phyloP scores from a whole-genome alignment of 1,284 basidiomycete species.

The Laetiporus sulphureus region DNA sequence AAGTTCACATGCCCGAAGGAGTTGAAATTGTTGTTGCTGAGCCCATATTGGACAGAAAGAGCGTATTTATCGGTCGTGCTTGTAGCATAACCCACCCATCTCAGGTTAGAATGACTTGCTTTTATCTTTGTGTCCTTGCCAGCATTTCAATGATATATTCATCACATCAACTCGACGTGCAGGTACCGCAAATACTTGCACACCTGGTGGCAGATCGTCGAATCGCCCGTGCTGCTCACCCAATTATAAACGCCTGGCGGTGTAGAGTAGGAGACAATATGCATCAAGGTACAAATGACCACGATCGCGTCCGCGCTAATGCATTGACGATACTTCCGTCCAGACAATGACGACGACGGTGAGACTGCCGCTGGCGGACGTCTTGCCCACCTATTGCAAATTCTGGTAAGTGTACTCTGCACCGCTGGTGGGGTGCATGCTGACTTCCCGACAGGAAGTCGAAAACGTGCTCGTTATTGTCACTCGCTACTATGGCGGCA shows the following conservation, averaged over 20 bases:
- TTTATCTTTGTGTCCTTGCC: no score
- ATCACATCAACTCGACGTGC: neutral
- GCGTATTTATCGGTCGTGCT: slow-evolving; percentile 77
- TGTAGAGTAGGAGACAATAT: slow-evolving; percentile 61
- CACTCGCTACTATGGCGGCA: slow-evolving; percentile 76
- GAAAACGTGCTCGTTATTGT: slow-evolving; percentile 82
- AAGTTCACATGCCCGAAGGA: slow-evolving; percentile 44
- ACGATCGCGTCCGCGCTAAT: neutral
- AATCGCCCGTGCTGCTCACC: slow-evolving; percentile 78
- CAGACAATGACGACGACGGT: slow-evolving; percentile 92
- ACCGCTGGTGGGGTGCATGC: neutral
- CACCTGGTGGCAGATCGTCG: slow-evolving; percentile 69
- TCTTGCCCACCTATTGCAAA: slow-evolving; percentile 82
- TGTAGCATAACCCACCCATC: slow-evolving; percentile 73
- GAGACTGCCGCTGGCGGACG: slow-evolving; percentile 87
- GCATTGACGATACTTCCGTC: slow-evolving; percentile 1
- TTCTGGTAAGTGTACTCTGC: slow-evolving; percentile 49
- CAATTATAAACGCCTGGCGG: slow-evolving; percentile 85
- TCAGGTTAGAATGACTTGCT: slow-evolving; percentile 45
- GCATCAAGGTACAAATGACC: slow-evolving; percentile 56
- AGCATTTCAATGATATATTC: neutral
- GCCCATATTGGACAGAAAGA: slow-evolving; percentile 79
- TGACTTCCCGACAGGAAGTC: slow-evolving; percentile 44
- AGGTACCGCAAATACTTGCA: slow-evolving; percentile 71
- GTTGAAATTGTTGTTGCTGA: slow-evolving; percentile 63